Percentiles rank a stretch among this genome's conserved stretches.
Evolutionary conservation across 768 basidiomycete species (phyloP).

Genomic region (Xerocomellus chrysenteron): DNA sequence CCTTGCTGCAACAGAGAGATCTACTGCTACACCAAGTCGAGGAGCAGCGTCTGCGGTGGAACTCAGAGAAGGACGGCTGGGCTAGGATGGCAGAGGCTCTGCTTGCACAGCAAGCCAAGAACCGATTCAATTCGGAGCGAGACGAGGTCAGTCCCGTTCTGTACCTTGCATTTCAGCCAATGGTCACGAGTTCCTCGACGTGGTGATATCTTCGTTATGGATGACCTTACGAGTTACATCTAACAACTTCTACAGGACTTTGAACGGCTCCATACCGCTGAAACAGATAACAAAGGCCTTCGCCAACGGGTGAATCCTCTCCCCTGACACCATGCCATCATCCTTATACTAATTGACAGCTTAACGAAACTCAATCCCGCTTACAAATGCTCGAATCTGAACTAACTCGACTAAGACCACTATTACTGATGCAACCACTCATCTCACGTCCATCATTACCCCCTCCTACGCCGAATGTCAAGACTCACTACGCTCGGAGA

Average conservation of each 20-base stretch:
- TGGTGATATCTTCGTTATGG: not conserved
- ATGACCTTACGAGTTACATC: not conserved
- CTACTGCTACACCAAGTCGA: constrained; percentile 50
- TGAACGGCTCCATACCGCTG: constrained; percentile 50
- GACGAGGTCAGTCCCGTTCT: constrained; percentile 43
- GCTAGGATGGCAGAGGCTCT: constrained; percentile 66
- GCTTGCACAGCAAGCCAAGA: constrained; percentile 46
- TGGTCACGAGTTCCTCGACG: not conserved
- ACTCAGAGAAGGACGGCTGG: constrained; percentile 64
- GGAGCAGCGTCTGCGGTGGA: constrained; percentile 61
- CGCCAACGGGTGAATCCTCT: constrained; percentile 53
- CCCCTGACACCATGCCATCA: not conserved
- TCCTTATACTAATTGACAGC: constrained; percentile 37
- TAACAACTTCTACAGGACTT: constrained; percentile 45
- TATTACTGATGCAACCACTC: constrained; percentile 64
- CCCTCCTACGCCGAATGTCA: constrained; percentile 25
- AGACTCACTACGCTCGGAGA: constrained; percentile 20
- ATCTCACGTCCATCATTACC: constrained; percentile 21
- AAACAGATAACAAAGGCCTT: constrained; percentile 61
- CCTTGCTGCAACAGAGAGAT: constrained; percentile 57
- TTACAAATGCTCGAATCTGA: constrained; percentile 60
- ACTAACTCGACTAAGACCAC: constrained; percentile 60
- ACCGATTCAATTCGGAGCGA: constrained; percentile 33
- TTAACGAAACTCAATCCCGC: constrained; percentile 56
- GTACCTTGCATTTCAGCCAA: not conserved